These are phyloP conservation scores for Penstemon newberryi DNA, from an alignment of 257 asterid species.

Conservation along the genomic window DNA sequence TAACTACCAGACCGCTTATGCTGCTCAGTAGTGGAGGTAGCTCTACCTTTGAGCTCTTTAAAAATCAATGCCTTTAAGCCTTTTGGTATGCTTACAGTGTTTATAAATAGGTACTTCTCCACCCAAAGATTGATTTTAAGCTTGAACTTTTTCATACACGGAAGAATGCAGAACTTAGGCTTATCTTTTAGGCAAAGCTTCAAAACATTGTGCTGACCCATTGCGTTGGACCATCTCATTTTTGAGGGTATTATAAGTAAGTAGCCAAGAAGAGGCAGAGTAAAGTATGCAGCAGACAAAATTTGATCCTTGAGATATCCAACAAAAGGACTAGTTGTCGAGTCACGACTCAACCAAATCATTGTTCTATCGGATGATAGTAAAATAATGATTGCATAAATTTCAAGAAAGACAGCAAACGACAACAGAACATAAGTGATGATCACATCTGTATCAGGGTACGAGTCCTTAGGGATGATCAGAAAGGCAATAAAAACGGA, in stretches of 20 bases:
- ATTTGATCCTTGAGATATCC: not conserved
- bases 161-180: not conserved
- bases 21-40: not conserved
- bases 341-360: conserved; percentile 15
- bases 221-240: conserved; percentile 36
- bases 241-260: conserved; percentile 13
- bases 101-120: conserved; percentile 18
- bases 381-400: conserved; percentile 23
- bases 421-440: conserved; percentile 28
- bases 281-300: not conserved
- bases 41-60: conserved; percentile 1
- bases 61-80: conserved; percentile 27
- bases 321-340: not conserved
- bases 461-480: conserved; percentile 1
- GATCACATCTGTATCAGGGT: conserved; percentile 11
- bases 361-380: conserved; percentile 16
- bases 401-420: conserved; percentile 31
- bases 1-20: conserved; percentile 4
- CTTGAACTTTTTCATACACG: not conserved
- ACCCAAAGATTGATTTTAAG: not conserved
- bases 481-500: conserved; percentile 11
- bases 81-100: not conserved
- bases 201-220: conserved; percentile 37
- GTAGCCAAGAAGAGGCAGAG: not conserved
- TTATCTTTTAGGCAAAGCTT: conserved; percentile 13